These are phyloP conservation scores for Przewalskia tangutica DNA, from an alignment of 257 asterid genomes.

Conservation along the genomic window DNA sequence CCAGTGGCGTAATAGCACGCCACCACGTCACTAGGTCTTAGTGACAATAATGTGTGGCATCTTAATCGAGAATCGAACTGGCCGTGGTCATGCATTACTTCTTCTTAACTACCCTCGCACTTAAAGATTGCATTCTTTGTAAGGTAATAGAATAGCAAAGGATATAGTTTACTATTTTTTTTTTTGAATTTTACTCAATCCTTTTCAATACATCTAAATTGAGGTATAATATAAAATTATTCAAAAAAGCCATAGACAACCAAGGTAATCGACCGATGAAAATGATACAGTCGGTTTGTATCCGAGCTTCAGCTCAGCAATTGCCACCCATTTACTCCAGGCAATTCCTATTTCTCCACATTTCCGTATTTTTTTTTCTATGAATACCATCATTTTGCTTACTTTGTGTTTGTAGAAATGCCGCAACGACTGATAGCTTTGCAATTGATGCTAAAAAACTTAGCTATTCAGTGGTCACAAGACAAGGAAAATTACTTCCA, in stretches of 20 bases:
- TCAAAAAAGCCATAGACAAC: not conserved
- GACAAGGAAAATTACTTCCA: slow-evolving; percentile 42
- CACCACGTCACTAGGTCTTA: too few relatives aligned
- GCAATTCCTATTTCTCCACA: not conserved
- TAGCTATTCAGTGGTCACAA: slow-evolving; percentile 39
- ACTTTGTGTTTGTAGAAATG: slow-evolving; percentile 17
- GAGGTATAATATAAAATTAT: not conserved
- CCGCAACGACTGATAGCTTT: slow-evolving; percentile 17
- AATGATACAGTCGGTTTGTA: slow-evolving; percentile 37
- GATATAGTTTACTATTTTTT: too few relatives aligned
- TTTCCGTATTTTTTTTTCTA: not conserved
- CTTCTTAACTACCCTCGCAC: too few relatives aligned
- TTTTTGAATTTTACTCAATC: too few relatives aligned
- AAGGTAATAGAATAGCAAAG: too few relatives aligned
- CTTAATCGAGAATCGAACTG: too few relatives aligned
- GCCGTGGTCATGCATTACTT: too few relatives aligned
- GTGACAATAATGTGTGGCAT: too few relatives aligned
- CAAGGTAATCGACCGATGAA: not conserved
- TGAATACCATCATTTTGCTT: not conserved
- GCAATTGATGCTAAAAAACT: slow-evolving; percentile 64
- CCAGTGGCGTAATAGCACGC: too few relatives aligned
- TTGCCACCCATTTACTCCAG: slow-evolving; percentile 27
- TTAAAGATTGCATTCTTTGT: too few relatives aligned
- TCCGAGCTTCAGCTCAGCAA: slow-evolving; percentile 31
- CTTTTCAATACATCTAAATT: too few relatives aligned